Evolutionary conservation across 2,329 filamentous ascomycete genomes (phyloP).

Genomic region (Colletotrichum sp.): DNA sequence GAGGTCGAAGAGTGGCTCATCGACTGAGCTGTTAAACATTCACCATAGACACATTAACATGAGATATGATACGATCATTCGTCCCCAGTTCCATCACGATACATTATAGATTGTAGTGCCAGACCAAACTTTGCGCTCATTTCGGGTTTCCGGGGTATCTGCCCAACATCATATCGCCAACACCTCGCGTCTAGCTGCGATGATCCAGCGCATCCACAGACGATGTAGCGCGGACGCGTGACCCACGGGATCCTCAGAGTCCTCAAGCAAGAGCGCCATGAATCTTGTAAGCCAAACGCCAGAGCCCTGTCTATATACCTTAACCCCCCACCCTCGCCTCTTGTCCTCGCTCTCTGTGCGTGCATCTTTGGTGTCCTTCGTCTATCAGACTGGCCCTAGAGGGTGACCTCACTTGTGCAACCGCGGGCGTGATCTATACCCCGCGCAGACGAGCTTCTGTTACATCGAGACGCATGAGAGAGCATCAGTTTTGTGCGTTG

Average conservation of each 20-base stretch:
- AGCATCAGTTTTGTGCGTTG: not conserved
- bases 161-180: not conserved
- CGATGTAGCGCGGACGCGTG: not conserved
- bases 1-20: slow-evolving; percentile 80
- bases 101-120: not conserved
- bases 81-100: not conserved
- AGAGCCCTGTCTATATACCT: not conserved
- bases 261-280: not conserved
- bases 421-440: not conserved
- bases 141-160: not conserved
- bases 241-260: not conserved
- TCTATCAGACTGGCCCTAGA: not conserved
- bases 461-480: not conserved
- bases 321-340: not conserved
- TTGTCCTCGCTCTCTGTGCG: not conserved
- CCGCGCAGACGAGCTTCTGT: not conserved
- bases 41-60: not conserved
- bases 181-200: not conserved
- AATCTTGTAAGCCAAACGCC: not conserved
- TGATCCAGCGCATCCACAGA: not conserved
- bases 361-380: not conserved
- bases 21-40: slow-evolving; percentile 49
- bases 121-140: not conserved
- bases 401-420: not conserved
- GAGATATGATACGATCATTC: not conserved